Conservation (phyloP, 805 yeast genomes). For the Ogataea naganishii region DNA sequence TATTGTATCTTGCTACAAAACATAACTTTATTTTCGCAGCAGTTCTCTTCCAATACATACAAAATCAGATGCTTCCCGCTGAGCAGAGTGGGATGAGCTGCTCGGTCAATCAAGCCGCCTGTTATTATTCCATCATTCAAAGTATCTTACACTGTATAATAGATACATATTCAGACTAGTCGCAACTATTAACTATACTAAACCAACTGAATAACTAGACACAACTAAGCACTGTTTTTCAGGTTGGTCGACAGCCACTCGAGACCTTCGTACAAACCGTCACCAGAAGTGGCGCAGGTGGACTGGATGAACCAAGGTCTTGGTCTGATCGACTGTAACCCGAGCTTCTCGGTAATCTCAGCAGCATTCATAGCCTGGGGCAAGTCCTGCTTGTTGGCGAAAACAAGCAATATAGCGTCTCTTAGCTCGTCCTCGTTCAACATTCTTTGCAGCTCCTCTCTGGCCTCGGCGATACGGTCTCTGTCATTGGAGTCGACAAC, state of each 20-base stretch:
- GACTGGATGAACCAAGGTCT: slow-evolving; percentile 99
- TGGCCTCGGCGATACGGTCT: slow-evolving; percentile 95
- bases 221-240: slow-evolving; percentile 52
- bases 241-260: slow-evolving; percentile 93
- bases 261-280: slow-evolving; percentile 95
- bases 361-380: slow-evolving; percentile 99
- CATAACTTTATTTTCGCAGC: no score
- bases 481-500: slow-evolving; percentile 98
- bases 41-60: no score
- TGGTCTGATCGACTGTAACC: slow-evolving; percentile 94
- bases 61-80: no score
- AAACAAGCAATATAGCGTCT: slow-evolving; percentile 89
- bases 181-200: no score
- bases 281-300: slow-evolving; percentile 98
- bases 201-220: no score
- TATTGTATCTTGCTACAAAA: no score
- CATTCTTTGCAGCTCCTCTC: slow-evolving; percentile 98
- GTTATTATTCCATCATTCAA: no score
- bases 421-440: slow-evolving; percentile 96
- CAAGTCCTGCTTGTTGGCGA: slow-evolving; percentile 97
- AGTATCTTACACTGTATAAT: no score
- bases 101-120: no score
- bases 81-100: no score
- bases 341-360: slow-evolving; percentile 94
- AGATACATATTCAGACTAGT: background rate